Percentiles rank a stretch among this genome's conserved stretches.
phyloP scores from a whole-genome alignment of 208 protist genomes.

The Trichomonas tenax region DNA sequence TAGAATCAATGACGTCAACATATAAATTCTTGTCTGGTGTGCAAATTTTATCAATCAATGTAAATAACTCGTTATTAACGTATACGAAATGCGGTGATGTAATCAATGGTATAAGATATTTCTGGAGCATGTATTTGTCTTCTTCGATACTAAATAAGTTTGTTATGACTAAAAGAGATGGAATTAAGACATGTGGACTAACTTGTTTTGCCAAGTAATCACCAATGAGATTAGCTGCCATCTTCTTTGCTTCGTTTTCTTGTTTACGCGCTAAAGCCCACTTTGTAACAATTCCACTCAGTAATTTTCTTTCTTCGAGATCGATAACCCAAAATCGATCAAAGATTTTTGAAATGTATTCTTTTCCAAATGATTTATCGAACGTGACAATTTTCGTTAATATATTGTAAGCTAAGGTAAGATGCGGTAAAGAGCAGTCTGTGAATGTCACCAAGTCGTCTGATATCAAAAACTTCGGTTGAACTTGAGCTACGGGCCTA shows the following conservation, averaged over 20 bases:
- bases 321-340: neutral
- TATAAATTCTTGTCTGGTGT: neutral
- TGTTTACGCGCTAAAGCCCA: neutral
- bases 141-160: neutral
- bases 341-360: neutral
- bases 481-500: neutral
- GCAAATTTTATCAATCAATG: neutral
- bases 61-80: neutral
- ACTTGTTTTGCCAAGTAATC: neutral
- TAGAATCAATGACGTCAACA: neutral
- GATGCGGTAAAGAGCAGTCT: neutral
- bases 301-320: neutral
- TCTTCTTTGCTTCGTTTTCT: neutral
- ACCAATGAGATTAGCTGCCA: neutral
- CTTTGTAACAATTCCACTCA: neutral
- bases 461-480: neutral
- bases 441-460: neutral
- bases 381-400: neutral
- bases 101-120: neutral
- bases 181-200: neutral
- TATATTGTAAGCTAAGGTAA: neutral
- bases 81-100: neutral
- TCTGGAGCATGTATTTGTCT: neutral
- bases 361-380: neutral
- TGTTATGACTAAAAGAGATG: neutral